Base-by-base conservation (phyloP, 441 rosid genomes). In the Erodium texanum region DNA sequence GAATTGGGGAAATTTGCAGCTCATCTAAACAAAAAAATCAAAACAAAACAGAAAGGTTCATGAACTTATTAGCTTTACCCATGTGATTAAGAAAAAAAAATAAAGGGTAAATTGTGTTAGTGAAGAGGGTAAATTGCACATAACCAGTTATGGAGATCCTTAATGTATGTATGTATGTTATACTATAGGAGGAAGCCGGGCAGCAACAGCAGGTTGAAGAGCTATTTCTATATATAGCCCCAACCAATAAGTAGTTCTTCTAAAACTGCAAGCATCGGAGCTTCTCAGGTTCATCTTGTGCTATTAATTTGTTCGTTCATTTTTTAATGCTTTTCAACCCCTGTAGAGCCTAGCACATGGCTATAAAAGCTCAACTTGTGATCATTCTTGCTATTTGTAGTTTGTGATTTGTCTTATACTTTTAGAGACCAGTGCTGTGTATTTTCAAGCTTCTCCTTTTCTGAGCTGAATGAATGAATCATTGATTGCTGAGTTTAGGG, bases 401-500 rank as follows among this genome's bases (percentile, higher is more conserved):
- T 32, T 38, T 38, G 45, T 38, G 45, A 12, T 38, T 38, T 38
- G 45, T 7, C 45, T 38, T 38, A 12, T 10, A 38, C 45, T 38
- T 7, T 38, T 10, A 38, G 45, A 38, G 10, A 38, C 45, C 10
- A 7, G 7, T 10, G 10, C 1, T 38, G 45, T 38, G 45, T 38
- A 12, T n/a, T n/a, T 29, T 29, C 34, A 29, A 29, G 54, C 5
- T 45, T 45, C 18, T 50, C n/a, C 18, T 54, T 36, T 24, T 62
- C 62, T 38, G 1, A 74, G 79, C 71, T 71, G 63, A 66, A 70
- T 76, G 69, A 71, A 71, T 67, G 76, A 69, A 29, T 29, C 6
- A 7, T 56, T 68, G 64, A 74, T 73, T 79, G 75, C 74, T 76
- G 87, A 80, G 74, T 74, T 65, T 72, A 73, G 74, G 66, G 71